Evolutionary conservation across 192 early-diverging fungal species (phyloP), one percentile per base, ranked within the genome.

Genomic region (Spizellomyces sp.): DNA sequence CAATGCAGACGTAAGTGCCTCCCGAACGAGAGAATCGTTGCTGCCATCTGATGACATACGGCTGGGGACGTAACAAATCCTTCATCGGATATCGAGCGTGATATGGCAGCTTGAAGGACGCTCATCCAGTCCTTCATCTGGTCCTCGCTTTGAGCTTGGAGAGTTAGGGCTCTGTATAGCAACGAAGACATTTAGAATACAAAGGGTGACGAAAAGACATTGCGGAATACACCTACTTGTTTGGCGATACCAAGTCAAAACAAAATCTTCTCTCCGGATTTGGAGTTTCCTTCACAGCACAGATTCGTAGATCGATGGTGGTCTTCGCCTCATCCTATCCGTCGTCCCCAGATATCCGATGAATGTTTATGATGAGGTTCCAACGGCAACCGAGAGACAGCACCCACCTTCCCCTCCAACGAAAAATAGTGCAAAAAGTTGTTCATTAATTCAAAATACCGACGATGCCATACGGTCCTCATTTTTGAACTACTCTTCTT

Each of bases 381-480:
- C 10, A 15, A 50, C 5, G 4, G 27, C 0, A 36, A 36, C 27
- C 27, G 27, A 36, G 27, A 36, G 27, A 0, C 27, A 6, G 19
- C 44, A 10, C 45, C 17, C 22, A 72, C 70, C 70, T 72, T 72
- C 2, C 70, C 70, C 70, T 72, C 70, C 50, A 72, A 9, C 41
- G 62, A 64, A 41, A 72, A 72, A 45, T 72, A 72, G 7, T 52
- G 43, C 43, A 72, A 44, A n/a, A 27, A 15, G 22, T 45, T 45
- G 48, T 71, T 62, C 6, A 10, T 65, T 5, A 64, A 45, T 50
- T 80, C 87, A 74, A 92, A 92, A 71, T 91, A 94, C 58, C 90
- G 84, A 19, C 92, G 88, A 61, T 86, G 85, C 93, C 93, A 94
- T 50, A 85, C 87, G 69, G 89, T 83, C 80, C 93, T 77, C 5